Evolutionary conservation across 129 eudicot genomes (phyloP).

Genomic region (Chrysanthemum seticuspe): DNA sequence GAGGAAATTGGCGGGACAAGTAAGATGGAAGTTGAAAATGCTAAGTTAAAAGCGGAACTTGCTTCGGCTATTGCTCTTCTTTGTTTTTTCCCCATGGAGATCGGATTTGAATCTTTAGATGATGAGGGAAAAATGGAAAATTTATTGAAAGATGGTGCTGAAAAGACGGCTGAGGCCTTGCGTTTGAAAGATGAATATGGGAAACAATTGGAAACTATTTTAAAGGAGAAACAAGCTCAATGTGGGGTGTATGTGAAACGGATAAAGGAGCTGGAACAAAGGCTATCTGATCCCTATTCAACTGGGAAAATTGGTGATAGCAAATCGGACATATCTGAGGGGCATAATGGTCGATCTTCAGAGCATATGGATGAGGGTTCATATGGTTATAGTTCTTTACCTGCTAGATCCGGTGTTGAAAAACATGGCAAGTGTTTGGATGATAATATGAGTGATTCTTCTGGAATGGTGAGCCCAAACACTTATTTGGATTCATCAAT

Average conservation of each 20-base stretch:
- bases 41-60: conserved; percentile 81
- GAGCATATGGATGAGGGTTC: conserved; percentile 83
- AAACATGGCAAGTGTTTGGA: conserved; percentile 54
- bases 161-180: conserved; percentile 83
- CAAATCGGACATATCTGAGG: conserved; percentile 64
- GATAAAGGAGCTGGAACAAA: conserved; percentile 76
- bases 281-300: conserved; percentile 59
- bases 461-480: conserved; percentile 58
- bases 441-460: conserved; percentile 88
- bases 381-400: conserved; percentile 44
- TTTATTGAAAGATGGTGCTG: conserved; percentile 63
- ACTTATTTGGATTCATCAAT: conserved; percentile 78
- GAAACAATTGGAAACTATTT: conserved; percentile 52
- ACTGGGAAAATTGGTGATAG: conserved; percentile 49
- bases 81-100: conserved; percentile 50
- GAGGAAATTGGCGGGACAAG: conserved; percentile 84
- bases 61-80: conserved; percentile 82
- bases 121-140: conserved; percentile 63
- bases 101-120: conserved; percentile 62
- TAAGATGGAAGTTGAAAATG: conserved; percentile 91
- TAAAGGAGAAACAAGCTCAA: conserved; percentile 62
- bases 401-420: conserved; percentile 44
- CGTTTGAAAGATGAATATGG: conserved; percentile 73
- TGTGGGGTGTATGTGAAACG: conserved; percentile 80
- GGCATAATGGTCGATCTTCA: conserved; percentile 27